Conservation (phyloP, 75 land plant genomes). For the Isoetes taiwanensis region DNA sequence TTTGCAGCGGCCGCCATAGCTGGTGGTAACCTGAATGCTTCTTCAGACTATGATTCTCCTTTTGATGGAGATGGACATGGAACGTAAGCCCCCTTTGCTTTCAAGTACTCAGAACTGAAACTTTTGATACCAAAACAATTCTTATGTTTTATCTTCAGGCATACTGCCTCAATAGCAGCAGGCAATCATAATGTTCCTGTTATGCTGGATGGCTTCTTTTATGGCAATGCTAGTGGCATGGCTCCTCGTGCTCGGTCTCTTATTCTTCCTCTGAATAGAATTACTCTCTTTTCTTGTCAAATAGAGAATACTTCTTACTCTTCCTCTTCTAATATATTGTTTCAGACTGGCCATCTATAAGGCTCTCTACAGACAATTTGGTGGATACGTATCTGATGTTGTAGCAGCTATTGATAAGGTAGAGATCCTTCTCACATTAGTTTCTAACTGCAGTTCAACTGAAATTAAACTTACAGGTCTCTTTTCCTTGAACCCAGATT, state of each 20-base stretch:
- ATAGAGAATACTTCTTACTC: too few species aligned
- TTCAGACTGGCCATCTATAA: constrained; percentile 90
- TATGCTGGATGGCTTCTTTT: constrained; percentile 9
- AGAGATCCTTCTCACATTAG: too few species aligned
- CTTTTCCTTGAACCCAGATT: not conserved
- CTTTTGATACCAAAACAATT: not conserved
- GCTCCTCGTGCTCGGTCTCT: constrained; percentile 18
- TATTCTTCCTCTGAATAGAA: not conserved
- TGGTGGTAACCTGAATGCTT: constrained; percentile 10
- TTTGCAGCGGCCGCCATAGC: constrained; percentile 12
- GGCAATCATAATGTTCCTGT: constrained; percentile 19
- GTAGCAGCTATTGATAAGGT: constrained; percentile 96
- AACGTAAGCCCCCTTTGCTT: constrained; percentile 1
- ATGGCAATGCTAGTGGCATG: constrained; percentile 23
- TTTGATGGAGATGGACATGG: constrained; percentile 24
- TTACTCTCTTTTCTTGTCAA: not conserved
- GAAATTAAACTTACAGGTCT: not conserved
- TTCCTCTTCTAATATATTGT: too few species aligned
- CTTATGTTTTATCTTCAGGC: constrained; percentile 5
- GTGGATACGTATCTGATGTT: constrained; percentile 89
- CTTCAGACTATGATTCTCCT: constrained; percentile 16
- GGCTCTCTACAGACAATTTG: constrained; percentile 80
- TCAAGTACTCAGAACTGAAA: not conserved
- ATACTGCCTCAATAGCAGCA: constrained; percentile 14
- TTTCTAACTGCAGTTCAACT: too few species aligned